Evolutionary conservation across 1,139 yeast genomes (phyloP), one percentile per base, ranked within the genome.

Genomic region (Candida albicans): DNA sequence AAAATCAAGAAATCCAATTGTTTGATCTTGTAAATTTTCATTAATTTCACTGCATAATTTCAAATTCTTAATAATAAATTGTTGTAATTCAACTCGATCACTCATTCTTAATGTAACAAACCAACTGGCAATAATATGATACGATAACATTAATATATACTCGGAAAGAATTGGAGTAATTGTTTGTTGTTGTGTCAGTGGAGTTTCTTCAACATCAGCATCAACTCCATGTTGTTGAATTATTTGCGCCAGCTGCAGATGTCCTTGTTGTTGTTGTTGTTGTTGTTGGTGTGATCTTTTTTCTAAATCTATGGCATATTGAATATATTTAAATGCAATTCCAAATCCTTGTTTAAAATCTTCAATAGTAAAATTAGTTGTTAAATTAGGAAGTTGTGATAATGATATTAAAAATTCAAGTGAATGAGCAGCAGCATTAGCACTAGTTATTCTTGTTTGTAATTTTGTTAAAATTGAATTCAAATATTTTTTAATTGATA

Each of bases 331-430:
- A 65, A 88, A 86, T 1, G 91, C 86, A 59, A 88, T 86, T 0
- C 88, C 96, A 67, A 88, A 87, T 1, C 89, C 88, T 40, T 91
- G 71, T 53, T 82, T 84, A 58, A 77, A 85, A 55, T 89, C 96
- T 43, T 86, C 95, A 33, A 76, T 75, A 2, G 88, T 85, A 57
- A 88, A 84, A 54, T 84, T 84, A 1, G 87, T 77, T 0, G 87
- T 83, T 43, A 88, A 65, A 1, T 79, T 65, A 0, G 95, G 93
- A 35, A 86, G 71, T 43, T 84, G 76, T 1, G 87, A 77, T 35
- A 89, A 65, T 1, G 89, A 77, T 50, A 82, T 64, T 46, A 89
- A 67, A 52, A 89, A 86, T 55, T 89, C 96, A 48, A 89, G 67
- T 24, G 88, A 84, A 51, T 86, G 93, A 5, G 89, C 80, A 50